Percentiles rank a stretch among this genome's conserved stretches.
Evolutionary conservation across 2,329 filamentous ascomycete genomes (phyloP).

Genomic region (Macroventuria anomochaeta): DNA sequence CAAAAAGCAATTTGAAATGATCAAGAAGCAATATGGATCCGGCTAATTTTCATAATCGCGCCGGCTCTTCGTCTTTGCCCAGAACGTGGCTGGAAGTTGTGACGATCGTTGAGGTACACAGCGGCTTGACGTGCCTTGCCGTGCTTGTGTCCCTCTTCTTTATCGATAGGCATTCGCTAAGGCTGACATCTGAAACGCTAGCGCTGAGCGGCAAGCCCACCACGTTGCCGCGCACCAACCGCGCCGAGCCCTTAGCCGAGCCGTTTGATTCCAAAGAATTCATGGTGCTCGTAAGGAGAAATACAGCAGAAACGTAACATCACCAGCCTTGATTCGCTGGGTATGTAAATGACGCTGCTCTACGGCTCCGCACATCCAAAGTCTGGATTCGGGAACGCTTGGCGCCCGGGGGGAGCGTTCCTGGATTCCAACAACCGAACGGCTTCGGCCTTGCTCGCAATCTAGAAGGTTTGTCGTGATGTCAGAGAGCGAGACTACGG

Average conservation of each 20-base stretch:
- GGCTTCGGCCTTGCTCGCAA: conserved; percentile 4
- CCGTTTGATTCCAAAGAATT: conserved; percentile 13
- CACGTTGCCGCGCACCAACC: conserved; percentile 20
- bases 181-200: conserved; percentile 15
- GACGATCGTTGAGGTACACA: conserved; percentile 17
- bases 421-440: conserved; percentile 8
- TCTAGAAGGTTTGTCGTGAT: conserved; percentile 7
- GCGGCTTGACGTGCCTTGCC: conserved; percentile 14
- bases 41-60: background rate
- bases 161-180: conserved; percentile 17
- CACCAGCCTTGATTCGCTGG: conserved; percentile 9
- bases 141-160: conserved; percentile 13
- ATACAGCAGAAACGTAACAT: conserved; percentile 16
- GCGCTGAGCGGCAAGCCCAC: conserved; percentile 13
- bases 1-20: background rate
- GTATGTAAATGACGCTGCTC: conserved; percentile 10
- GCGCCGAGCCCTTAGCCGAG: conserved; percentile 18
- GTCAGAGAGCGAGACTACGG: background rate
- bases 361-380: conserved; percentile 14
- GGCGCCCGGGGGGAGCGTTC: conserved; percentile 7
- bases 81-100: conserved; percentile 5
- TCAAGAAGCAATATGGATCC: no score
- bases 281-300: conserved; percentile 9
- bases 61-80: background rate
- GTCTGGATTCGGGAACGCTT: conserved; percentile 19